Conservation (phyloP, 768 basidiomycete species). For the Mycena metata region DNA sequence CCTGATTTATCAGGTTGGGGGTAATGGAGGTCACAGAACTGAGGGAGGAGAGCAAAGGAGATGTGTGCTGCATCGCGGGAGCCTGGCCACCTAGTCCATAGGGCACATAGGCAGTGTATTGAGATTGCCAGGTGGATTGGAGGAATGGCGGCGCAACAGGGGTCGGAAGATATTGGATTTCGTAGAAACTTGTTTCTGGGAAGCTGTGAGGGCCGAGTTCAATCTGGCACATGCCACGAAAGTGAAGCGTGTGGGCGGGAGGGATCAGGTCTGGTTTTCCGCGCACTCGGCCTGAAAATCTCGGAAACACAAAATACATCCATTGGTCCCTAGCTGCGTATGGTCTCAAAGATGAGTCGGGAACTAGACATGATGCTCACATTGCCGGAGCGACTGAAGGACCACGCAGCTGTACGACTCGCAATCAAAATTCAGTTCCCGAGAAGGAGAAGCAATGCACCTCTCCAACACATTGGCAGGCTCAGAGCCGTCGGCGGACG, state of each 20-base stretch:
- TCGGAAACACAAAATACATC: slow-evolving; percentile 76
- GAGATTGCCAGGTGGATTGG: slow-evolving; percentile 24
- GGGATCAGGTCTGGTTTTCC: slow-evolving; percentile 68
- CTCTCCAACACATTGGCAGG: slow-evolving; percentile 71
- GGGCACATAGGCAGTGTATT: slow-evolving; percentile 14
- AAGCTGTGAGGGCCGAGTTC: slow-evolving; percentile 85
- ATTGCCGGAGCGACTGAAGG: slow-evolving; percentile 79
- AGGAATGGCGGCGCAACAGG: slow-evolving; percentile 26
- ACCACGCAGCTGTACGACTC: slow-evolving; percentile 65
- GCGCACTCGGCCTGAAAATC: slow-evolving; percentile 76
- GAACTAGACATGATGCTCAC: slow-evolving; percentile 51
- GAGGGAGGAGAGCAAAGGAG: slow-evolving; percentile 61
- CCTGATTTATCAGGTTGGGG: slow-evolving; percentile 70
- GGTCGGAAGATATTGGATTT: slow-evolving; percentile 74
- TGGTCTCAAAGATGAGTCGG: slow-evolving; percentile 30
- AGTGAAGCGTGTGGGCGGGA: slow-evolving; percentile 76
- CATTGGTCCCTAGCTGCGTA: slow-evolving; percentile 65
- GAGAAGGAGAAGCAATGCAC: slow-evolving; percentile 46
- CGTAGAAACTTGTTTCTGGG: slow-evolving; percentile 75
- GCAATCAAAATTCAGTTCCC: slow-evolving; percentile 3
- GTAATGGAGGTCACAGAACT: slow-evolving; percentile 64
- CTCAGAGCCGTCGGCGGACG: slow-evolving; percentile 57
- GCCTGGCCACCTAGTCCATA: slow-evolving; percentile 38
- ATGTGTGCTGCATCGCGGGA: slow-evolving; percentile 43
- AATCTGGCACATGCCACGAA: slow-evolving; percentile 76